Base-by-base conservation (phyloP, 1,284 basidiomycete species). In the Exobasidium cylindrosporum region DNA sequence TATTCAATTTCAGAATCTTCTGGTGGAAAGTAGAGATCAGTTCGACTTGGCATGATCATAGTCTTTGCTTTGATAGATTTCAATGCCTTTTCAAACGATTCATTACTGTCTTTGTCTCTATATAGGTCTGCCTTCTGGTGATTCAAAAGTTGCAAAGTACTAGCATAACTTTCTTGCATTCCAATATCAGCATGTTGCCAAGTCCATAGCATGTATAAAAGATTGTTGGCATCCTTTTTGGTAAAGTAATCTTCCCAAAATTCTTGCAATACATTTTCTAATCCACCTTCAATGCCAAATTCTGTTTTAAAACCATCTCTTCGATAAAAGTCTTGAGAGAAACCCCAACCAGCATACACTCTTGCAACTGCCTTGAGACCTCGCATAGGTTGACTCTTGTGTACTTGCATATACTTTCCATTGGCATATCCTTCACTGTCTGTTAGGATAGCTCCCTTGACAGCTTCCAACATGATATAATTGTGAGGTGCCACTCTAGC, bases 321-420 rank as follows among this genome's bases (percentile, higher is more conserved):
- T 11, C 72, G 61, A 40, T 73, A 73, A 54, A 70, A 74, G 0
- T 68, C 58, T 54, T 73, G 69, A 14, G 56, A 61, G 59, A 74
- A 69, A 3, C 70, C 72, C 71, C 71, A 73, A 0, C 62, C 67
- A 32, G 72, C 69, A 53, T 69, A 74, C 49, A 73, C 68, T 29
- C 65, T 63, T 4, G 63, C 69, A 23, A 74, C 64, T 0, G 68
- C 70, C 29, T 64, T 66, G 58, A 70, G 61, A 3, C 71, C 72
- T 0, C 56, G 59, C 0, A 66, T 43, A 10, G 72, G 65, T 23
- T 70, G 58, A 1, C 24, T 53, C 24, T 28, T 35, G 26, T 54
- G 44, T 11, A 21, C 31, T 26, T 65, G 32, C 21, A 58, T 52
- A 49, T 69, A 68, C 32, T 63, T 57, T 2, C 68, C 67, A 3